Evolutionary conservation across 257 asterid genomes (phyloP), one percentile per base, ranked within the genome.

Genomic region (Solanum pimpinellifolium): DNA sequence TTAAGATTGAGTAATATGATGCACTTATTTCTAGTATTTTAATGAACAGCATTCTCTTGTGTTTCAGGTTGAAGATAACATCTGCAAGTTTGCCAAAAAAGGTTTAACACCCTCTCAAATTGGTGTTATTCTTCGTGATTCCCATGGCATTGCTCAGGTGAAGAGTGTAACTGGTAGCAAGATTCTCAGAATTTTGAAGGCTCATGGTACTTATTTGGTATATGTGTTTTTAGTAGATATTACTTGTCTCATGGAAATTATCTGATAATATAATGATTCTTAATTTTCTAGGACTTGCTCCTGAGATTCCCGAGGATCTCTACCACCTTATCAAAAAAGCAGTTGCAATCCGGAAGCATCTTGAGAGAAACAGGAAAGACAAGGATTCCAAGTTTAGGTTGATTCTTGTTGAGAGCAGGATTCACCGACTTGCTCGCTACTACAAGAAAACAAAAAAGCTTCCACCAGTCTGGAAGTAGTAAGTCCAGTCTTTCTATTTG

Each of bases 391-490:
- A 93, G 83, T 93, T 93, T 35, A 93, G 94, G 89, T 87, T 93
- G 65, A 93, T 93, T 90, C 94, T 93, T 69, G 94, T 93, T 11
- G 96, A 93, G 88, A 93, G 96, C 92, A 80, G 85, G 85, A 80
- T 80, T 49, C 85, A 80, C 85, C 69, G 85, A 47, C 85, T 80
- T 29, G 85, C 96, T 84, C 96, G 96, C 80, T 93, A 93, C 91
- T 93, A 93, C 83, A 93, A 93, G 91, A 92, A 93, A 87, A 93
- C 96, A 12, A 93, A 93, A 92, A 93, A 93, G 94, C 96, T 93
- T 70, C 96, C 96, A 72, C 96, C 95, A 27, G 96, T 91, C 89
- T 93, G 96, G 96, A 93, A 93, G 88, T 93, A 93, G 96, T 93
- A 90, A 90, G 92, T 86, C 74, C 86, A 77, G 27, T 84, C 39